Base-by-base conservation (phyloP, 192 early-diverging fungal genomes). In the Jimgerdemannia flammicorona region DNA sequence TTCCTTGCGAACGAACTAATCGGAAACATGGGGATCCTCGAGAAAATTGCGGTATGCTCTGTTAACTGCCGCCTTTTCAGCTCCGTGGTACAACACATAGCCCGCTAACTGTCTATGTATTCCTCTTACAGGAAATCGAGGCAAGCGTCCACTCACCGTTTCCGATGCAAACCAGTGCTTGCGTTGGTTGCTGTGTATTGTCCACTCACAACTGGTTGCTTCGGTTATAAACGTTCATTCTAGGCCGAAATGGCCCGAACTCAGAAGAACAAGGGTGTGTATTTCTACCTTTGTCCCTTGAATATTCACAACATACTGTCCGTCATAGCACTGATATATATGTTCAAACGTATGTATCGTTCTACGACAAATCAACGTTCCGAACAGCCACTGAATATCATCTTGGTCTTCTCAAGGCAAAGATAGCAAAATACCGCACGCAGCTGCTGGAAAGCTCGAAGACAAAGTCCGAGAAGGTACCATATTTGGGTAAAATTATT, bases 401-500 rank as follows among this genome's bases (percentile, higher is more conserved):
- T 84, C 88, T 98, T 78, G 98, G 97, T 80, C 87, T 98, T 70
- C 87, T 99, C 75, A 98, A 99, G 87, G 98, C 96, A 70, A 99
- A 99, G 83, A 87, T 99, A 73, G 93, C 94, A 72, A 89, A 86
- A 77, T 91, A 91, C 72, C 87, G 95, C 44, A 89, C 90, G 17
- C 90, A 94, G 79, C 84, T 96, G 54, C 81, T 95, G 44, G 93
- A 94, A 79, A 86, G 89, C 40, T 85, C 91, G 70, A 88, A 90
- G 73, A 80, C 84, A 44, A 88, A 87, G 40, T 88, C 86, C 74
- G 80, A 79, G 65, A 82, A 81, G 79, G 83, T 81, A 73, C 9
- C 49, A 44, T 54, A 40, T 54, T 74, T 44, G 84, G 64, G 75
- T 79, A 39, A 86, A 87, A 84, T 75, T 87, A 29, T 29, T 29